Percentiles rank a stretch among this genome's conserved stretches.
Conservation (phyloP, 306 rosid species). For the Rosa persica region DNA sequence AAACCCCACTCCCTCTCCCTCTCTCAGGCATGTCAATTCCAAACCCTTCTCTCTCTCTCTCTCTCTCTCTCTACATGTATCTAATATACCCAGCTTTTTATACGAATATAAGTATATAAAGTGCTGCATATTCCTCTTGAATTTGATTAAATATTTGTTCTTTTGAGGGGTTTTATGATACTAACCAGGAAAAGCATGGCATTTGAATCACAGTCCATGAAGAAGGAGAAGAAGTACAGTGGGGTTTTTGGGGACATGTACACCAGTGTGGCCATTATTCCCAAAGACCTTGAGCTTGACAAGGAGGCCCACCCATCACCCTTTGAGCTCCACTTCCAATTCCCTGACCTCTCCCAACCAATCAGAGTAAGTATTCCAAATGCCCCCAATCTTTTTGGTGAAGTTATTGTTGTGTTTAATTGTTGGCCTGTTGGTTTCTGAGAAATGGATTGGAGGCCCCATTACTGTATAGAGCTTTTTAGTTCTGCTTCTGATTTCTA, state of each 20-base stretch:
- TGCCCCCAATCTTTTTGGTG: background rate
- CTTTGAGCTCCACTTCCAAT: conserved; percentile 44
- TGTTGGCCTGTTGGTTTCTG: conserved; percentile 10
- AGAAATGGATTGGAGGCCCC: background rate
- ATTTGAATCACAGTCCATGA: conserved; percentile 48
- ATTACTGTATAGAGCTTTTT: background rate
- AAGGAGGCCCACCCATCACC: conserved; percentile 27
- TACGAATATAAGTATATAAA: background rate
- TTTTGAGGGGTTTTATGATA: conserved; percentile 5
- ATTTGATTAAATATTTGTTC: conserved; percentile 3
- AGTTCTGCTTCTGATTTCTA: background rate
- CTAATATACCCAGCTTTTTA: background rate
- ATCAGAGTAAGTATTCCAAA: conserved; percentile 25
- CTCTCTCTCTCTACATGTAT: background rate
- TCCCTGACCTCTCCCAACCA: conserved; percentile 53
- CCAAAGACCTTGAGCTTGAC: conserved; percentile 39
- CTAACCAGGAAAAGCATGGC: conserved; percentile 41
- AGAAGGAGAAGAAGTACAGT: conserved; percentile 46
- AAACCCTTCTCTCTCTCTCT: background rate
- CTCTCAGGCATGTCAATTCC: conserved; percentile 57
- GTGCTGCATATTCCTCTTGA: conserved; percentile 3
- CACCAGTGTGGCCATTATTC: conserved; percentile 44
- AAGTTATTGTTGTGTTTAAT: background rate
- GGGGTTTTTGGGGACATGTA: conserved; percentile 58
- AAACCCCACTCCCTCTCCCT: conserved; percentile 38